A percentile compares a stretch with the other conserved stretches of the same genome.
These are phyloP conservation scores for Calonectria pteridis DNA, from an alignment of 2,329 filamentous ascomycete species.

Conservation along the genomic window DNA sequence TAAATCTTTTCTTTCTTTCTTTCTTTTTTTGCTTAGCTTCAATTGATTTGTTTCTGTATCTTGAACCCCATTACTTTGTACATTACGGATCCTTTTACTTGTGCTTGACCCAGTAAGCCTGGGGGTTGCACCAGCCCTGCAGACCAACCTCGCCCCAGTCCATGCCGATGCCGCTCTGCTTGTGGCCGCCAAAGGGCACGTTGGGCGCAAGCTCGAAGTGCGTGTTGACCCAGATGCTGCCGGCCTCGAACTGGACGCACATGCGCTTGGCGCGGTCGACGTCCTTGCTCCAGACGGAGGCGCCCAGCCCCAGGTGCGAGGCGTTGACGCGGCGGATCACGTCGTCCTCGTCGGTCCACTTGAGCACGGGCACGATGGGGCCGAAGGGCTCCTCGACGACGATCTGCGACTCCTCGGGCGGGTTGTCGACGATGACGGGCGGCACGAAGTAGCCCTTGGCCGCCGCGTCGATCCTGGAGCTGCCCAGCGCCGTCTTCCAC, in stretches of 20 bases:
- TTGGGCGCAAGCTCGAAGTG: slow-evolving; percentile 54
- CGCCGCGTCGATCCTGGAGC: slow-evolving; percentile 21
- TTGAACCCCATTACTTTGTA: too few relatives aligned
- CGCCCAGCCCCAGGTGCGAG: slow-evolving; percentile 65
- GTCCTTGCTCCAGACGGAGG: slow-evolving; percentile 70
- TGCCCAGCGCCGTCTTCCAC: slow-evolving; percentile 56
- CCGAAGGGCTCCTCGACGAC: slow-evolving; percentile 66
- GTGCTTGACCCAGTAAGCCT: slow-evolving; percentile 28
- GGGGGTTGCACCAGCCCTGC: slow-evolving; percentile 30
- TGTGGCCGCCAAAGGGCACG: slow-evolving; percentile 63
- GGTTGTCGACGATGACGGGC: slow-evolving; percentile 72
- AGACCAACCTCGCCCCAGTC: slow-evolving; percentile 54
- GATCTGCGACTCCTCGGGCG: slow-evolving; percentile 67
- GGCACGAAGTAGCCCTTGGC: slow-evolving; percentile 66
- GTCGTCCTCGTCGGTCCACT: slow-evolving; percentile 72
- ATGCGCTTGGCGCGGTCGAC: slow-evolving; percentile 63
- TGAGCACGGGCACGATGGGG: slow-evolving; percentile 74
- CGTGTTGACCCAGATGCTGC: slow-evolving; percentile 71
- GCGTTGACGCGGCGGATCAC: slow-evolving; percentile 68
- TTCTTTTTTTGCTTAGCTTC: too few relatives aligned
- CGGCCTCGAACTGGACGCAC: slow-evolving; percentile 66
- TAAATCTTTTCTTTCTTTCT: too few relatives aligned
- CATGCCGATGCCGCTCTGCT: slow-evolving; percentile 63
- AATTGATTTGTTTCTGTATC: too few relatives aligned
- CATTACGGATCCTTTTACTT: not conserved